phyloP scores from a whole-genome alignment of 2,329 filamentous ascomycete genomes.

The Byssoonygena ceratinophila region DNA sequence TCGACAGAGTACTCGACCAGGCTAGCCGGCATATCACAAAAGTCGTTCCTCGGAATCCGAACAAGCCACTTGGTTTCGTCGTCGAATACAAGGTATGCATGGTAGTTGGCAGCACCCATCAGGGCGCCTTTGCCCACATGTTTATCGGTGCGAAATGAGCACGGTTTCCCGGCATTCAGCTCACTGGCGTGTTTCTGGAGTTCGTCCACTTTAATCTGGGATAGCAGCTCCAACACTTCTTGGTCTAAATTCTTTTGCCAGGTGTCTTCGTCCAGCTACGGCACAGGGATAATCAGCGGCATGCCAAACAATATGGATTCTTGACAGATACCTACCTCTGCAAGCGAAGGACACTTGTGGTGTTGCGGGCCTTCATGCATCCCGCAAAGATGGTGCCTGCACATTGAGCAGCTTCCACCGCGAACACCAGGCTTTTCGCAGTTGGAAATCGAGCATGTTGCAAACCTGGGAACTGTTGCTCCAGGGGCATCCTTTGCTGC shows the following conservation, averaged over 20 bases:
- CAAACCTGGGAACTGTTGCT: not conserved
- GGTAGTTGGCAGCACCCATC: conserved; percentile 41
- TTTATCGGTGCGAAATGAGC: conserved; percentile 32
- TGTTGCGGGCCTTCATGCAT: not conserved
- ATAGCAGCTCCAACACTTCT: not conserved
- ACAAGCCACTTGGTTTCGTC: conserved; percentile 38
- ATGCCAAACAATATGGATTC: not conserved
- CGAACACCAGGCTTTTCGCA: not conserved
- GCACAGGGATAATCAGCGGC: not conserved
- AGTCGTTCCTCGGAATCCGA: conserved; percentile 29
- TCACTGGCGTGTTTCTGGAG: conserved; percentile 30
- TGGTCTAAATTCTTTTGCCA: not conserved
- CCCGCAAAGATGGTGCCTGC: not conserved
- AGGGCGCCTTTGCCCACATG: conserved; percentile 26
- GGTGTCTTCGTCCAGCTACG: not conserved
- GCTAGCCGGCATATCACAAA: conserved; percentile 26
- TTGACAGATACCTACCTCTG: not conserved
- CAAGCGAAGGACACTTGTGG: not conserved
- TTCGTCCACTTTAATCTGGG: conserved; percentile 17
- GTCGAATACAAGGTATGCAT: conserved; percentile 36
- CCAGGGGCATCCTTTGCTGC: not conserved
- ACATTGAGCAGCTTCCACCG: not conserved
- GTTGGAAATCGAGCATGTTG: not conserved
- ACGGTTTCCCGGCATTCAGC: conserved; percentile 30
- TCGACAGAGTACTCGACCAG: conserved; percentile 22